phyloP scores from a whole-genome alignment of 441 rosid genomes.

The Croton setiger region DNA sequence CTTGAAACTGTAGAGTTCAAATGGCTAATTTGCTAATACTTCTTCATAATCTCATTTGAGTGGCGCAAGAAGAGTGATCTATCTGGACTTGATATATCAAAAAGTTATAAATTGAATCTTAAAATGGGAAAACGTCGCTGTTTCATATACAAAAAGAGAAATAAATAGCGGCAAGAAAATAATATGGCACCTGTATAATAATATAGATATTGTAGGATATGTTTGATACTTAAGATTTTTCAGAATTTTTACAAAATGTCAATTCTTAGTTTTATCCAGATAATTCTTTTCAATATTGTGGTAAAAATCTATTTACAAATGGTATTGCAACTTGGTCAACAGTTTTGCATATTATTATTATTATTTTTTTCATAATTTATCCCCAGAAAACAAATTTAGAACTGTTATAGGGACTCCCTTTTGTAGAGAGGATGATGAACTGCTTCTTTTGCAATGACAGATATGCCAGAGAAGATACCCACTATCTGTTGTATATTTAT shows the following conservation, averaged over 20 bases:
- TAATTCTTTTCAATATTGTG: background rate
- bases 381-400: background rate
- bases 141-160: background rate
- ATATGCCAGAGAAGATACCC: conserved; percentile 97
- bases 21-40: background rate
- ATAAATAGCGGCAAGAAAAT: background rate
- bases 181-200: background rate
- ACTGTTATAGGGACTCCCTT: background rate
- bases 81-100: background rate
- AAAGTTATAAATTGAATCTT: background rate
- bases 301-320: background rate
- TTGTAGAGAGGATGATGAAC: conserved; percentile 2
- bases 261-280: background rate
- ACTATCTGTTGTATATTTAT: conserved; percentile 75
- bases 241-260: background rate
- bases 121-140: background rate
- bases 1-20: background rate
- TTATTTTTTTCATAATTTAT: background rate
- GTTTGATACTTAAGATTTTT: background rate
- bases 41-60: background rate
- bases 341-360: background rate
- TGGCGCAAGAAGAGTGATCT: no score
- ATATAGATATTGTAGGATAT: background rate
- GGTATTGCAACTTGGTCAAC: background rate
- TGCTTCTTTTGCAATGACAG: conserved; percentile 37